A percentile compares a stretch with the other conserved stretches of the same genome.
Evolutionary conservation across 805 yeast genomes (phyloP).

Genomic region (Phaffomyces antillensis): DNA sequence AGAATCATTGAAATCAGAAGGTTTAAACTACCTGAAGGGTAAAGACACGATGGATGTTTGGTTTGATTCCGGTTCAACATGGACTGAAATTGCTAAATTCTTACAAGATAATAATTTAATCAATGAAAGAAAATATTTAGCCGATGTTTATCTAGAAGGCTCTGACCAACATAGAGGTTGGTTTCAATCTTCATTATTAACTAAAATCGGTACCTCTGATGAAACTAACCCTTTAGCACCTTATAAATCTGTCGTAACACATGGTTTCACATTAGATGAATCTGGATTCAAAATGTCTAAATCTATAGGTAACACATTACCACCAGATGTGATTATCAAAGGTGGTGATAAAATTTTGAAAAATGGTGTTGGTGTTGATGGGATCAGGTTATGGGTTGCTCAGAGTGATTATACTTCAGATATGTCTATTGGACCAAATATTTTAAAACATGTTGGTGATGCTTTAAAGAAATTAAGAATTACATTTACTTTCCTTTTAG

Average conservation of each 20-base stretch:
- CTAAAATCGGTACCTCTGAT: slow-evolving; percentile 49
- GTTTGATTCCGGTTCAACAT: slow-evolving; percentile 96
- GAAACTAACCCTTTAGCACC: slow-evolving; percentile 42
- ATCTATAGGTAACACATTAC: slow-evolving; percentile 75
- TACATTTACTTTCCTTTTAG: slow-evolving; percentile 74
- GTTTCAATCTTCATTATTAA: slow-evolving; percentile 91
- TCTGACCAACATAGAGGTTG: slow-evolving; percentile 99
- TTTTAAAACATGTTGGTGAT: slow-evolving; percentile 71
- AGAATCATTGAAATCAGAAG: slow-evolving; percentile 32
- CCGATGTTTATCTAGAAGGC: slow-evolving; percentile 91
- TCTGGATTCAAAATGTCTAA: slow-evolving; percentile 90
- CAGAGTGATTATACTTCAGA: slow-evolving; percentile 83
- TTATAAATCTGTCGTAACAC: slow-evolving; percentile 71
- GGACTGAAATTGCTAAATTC: slow-evolving; percentile 55
- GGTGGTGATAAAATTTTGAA: slow-evolving; percentile 41
- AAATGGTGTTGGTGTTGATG: slow-evolving; percentile 81
- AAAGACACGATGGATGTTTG: slow-evolving; percentile 97
- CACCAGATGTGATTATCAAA: slow-evolving; percentile 59
- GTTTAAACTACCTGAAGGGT: slow-evolving; percentile 50
- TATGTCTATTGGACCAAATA: slow-evolving; percentile 63
- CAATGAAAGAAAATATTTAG: slow-evolving; percentile 35
- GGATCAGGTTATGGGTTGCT: slow-evolving; percentile 85
- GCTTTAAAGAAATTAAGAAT: slow-evolving; percentile 74
- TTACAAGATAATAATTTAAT: slow-evolving; percentile 26
- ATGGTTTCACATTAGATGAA: slow-evolving; percentile 88